Base-by-base conservation (phyloP, 768 basidiomycete species). In the Sistotremastrum suecicum region DNA sequence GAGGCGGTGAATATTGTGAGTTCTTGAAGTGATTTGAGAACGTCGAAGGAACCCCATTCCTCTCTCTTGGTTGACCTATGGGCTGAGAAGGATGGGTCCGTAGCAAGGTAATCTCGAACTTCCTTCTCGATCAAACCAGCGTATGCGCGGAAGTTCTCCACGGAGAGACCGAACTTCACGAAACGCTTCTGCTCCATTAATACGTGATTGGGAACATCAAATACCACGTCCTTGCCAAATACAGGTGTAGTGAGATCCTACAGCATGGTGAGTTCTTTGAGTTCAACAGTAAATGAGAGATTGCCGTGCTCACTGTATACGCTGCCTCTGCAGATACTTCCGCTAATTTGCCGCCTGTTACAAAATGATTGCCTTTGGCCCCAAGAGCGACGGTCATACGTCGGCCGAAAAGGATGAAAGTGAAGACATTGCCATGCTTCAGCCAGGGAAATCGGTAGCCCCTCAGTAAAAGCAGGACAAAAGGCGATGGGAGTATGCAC, bases 101-200 rank as follows among this genome's bases (percentile, higher is more conserved):
- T 20, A 20, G 20, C 20, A 20, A 20, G 20, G 20, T 20, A 20
- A 20, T 20, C 20, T 20, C 71, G 43, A 43, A 65, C 57, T 48
- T 67, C 66, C 31, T 64, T 56, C 37, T 63, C 63, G 50, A 74
- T 68, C 60, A 72, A 64, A 39, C 66, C 66, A 41, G 75, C 69
- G 60, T 99, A 98, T 32, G 78, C 70, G 38, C 81, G 76, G 62
- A 99, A 78, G 63, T 92, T 92, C 30, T 98, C 92, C 9, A 76
- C 78, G 8, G 90, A 86, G 12, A 99, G 76, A 28, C 95, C 92
- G 50, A 90, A 80, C 67, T 99, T 99, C 63, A 98, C 83, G 58
- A 97, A 97, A 59, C 83, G 85, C 72, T 99, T 99, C 62, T 99
- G 95, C 56, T 99, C 91, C 92, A 99, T 98, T 63, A 99, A 80